Evolutionary conservation across 2,329 filamentous ascomycete genomes (phyloP).

Genomic region (Gyromitra esculenta): DNA sequence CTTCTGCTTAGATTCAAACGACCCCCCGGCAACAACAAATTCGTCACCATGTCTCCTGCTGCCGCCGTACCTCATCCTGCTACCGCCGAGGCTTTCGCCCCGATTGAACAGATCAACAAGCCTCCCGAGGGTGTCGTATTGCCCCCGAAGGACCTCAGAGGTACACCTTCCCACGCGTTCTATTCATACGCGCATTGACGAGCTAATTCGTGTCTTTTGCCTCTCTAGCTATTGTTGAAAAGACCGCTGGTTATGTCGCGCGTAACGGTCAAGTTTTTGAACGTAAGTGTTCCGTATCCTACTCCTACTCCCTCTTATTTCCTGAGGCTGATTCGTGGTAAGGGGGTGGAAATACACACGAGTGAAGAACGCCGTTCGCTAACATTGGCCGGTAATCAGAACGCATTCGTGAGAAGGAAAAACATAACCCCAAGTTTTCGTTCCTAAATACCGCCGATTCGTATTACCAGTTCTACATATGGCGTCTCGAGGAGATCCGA

Average conservation of each 20-base stretch:
- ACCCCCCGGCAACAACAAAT: constrained; percentile 4
- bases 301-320: constrained; percentile 36
- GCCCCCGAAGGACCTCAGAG: constrained; percentile 83
- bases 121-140: constrained; percentile 84
- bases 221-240: constrained; percentile 76
- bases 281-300: constrained; percentile 60
- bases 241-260: constrained; percentile 90
- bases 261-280: constrained; percentile 75
- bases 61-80: constrained; percentile 25
- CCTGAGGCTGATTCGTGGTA: constrained; percentile 51
- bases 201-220: constrained; percentile 55
- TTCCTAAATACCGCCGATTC: constrained; percentile 83
- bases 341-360: constrained; percentile 38
- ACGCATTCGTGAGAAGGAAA: constrained; percentile 84
- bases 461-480: constrained; percentile 88
- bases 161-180: constrained; percentile 59
- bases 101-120: constrained; percentile 72
- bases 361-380: constrained; percentile 37
- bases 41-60: constrained; percentile 38
- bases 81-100: constrained; percentile 40
- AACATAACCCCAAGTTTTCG: constrained; percentile 86
- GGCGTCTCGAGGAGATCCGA: constrained; percentile 86
- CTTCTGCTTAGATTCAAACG: not conserved
- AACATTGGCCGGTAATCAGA: constrained; percentile 62
- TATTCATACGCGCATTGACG: constrained; percentile 16